Evolutionary conservation across 2,329 filamentous ascomycete species (phyloP).

Genomic region (Aureobasidium pullulans): DNA sequence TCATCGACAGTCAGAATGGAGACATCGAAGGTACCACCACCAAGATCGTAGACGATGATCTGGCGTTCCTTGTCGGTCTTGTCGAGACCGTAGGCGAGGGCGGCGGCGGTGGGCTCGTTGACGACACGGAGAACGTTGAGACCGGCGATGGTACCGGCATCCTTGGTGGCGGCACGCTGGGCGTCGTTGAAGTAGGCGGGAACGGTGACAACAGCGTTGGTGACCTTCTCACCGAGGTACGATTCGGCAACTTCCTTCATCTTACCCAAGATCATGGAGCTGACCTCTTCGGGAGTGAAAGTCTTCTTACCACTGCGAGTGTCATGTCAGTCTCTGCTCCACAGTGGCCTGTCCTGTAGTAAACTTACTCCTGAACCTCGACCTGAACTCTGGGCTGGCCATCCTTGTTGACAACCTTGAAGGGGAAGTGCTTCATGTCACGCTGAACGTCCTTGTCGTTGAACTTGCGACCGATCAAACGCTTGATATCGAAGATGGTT

Average conservation of each 20-base stretch:
- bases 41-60: constrained; percentile 89
- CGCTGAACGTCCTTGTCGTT: constrained; percentile 70
- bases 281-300: constrained; percentile 75
- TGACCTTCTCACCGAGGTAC: constrained; percentile 75
- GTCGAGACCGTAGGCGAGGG: constrained; percentile 89
- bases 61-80: constrained; percentile 77
- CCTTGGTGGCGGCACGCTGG: constrained; percentile 94
- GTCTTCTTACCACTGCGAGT: constrained; percentile 47
- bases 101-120: constrained; percentile 92
- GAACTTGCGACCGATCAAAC: constrained; percentile 46
- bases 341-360: background rate
- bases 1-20: constrained; percentile 65
- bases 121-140: constrained; percentile 93
- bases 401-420: constrained; percentile 83
- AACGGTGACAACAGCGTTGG: constrained; percentile 85
- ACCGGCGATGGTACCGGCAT: constrained; percentile 84
- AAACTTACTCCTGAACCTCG: constrained; percentile 50
- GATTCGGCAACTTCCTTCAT: constrained; percentile 78
- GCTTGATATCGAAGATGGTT: constrained; percentile 44
- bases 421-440: constrained; percentile 98
- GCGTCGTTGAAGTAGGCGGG: constrained; percentile 98
- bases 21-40: constrained; percentile 92
- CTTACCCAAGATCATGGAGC: constrained; percentile 74
- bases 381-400: constrained; percentile 83
- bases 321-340: constrained; percentile 14